Percentiles rank a stretch among this genome's conserved stretches.
These are phyloP conservation scores for Pestalotiopsis sp. DNA, from an alignment of 2,329 filamentous ascomycete species.

Conservation along the genomic window DNA sequence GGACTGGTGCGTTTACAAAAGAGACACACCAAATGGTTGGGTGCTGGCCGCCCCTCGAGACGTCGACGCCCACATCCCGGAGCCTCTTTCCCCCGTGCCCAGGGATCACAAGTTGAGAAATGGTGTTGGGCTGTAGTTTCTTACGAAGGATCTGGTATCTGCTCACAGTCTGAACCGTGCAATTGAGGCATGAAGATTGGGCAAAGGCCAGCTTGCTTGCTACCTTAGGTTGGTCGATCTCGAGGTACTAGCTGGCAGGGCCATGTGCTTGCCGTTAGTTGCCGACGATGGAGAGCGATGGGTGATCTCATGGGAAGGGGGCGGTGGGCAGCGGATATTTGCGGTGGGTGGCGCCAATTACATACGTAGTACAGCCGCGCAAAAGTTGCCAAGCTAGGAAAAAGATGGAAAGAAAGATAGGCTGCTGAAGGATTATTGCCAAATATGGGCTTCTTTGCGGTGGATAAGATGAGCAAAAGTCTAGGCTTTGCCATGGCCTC, in stretches of 20 bases:
- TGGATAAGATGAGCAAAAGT: neutral
- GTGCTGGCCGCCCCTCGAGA: neutral
- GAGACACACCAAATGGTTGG: neutral
- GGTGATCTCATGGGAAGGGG: neutral
- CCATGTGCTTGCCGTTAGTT: slow-evolving; percentile 5
- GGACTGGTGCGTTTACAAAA: neutral
- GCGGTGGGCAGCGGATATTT: neutral
- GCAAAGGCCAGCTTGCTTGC: neutral
- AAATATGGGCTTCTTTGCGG: neutral
- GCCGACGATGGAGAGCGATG: neutral
- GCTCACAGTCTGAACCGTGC: neutral
- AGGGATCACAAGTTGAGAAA: neutral
- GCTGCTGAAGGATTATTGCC: neutral
- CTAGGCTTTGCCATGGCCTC: neutral
- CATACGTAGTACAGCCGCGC: neutral
- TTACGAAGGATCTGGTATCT: neutral
- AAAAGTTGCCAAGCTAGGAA: neutral
- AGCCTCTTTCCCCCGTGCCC: neutral
- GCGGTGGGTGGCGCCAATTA: neutral
- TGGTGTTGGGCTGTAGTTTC: neutral
- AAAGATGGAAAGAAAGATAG: neutral
- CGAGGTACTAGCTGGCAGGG: neutral
- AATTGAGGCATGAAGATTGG: neutral
- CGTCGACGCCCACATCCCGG: neutral
- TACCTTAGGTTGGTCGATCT: neutral